phyloP scores from a whole-genome alignment of 768 basidiomycete genomes.

The Collybiopsis luxurians region DNA sequence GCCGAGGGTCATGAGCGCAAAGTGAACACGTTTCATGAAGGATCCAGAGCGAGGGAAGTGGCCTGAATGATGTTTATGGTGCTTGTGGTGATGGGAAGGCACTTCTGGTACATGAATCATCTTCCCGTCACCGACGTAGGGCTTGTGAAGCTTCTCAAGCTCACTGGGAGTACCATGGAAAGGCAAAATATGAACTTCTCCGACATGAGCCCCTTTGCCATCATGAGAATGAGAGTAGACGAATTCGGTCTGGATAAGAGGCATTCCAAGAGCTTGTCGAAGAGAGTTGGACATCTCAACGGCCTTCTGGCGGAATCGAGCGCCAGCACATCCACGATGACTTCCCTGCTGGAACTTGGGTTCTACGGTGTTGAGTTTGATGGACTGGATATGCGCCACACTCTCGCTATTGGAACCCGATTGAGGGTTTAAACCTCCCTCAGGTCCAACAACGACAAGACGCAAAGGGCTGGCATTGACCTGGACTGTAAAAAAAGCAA shows the following conservation, averaged over 20 bases:
- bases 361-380: background rate
- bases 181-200: conserved; percentile 8
- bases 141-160: too few relatives aligned
- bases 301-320: conserved; percentile 34
- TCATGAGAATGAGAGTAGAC: conserved; percentile 9
- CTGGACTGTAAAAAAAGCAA: background rate
- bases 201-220: conserved; percentile 1
- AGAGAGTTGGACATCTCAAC: conserved; percentile 52
- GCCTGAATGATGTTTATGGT: conserved; percentile 30
- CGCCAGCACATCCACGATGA: conserved; percentile 3
- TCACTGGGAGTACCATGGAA: too few relatives aligned
- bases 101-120: background rate
- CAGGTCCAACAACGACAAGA: background rate
- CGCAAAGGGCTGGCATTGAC: conserved; percentile 7
- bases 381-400: background rate
- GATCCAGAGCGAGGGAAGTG: conserved; percentile 21
- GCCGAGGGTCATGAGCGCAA: conserved; percentile 66
- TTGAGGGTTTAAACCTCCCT: background rate
- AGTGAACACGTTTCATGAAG: conserved; percentile 61
- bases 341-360: background rate
- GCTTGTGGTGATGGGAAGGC: conserved; percentile 24
- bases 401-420: background rate
- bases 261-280: conserved; percentile 53
- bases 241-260: conserved; percentile 35
- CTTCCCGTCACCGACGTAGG: too few relatives aligned